These are phyloP conservation scores for Adenanthera pavonina DNA, from an alignment of 306 rosid genomes.

Conservation along the genomic window DNA sequence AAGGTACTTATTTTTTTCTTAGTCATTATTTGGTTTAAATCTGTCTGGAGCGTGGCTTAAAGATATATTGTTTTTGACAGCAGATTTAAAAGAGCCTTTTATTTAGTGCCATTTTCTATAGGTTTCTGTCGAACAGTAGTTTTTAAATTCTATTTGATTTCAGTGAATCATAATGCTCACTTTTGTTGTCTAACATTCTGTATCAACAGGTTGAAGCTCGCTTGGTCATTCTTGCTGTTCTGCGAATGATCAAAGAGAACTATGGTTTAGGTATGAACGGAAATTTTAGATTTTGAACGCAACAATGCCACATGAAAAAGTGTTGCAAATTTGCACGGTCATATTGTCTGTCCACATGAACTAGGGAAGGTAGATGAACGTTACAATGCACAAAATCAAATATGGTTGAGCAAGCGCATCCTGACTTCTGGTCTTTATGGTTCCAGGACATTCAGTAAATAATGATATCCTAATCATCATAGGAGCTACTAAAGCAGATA, in stretches of 20 bases:
- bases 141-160: constrained; percentile 31
- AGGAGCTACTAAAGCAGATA: constrained; percentile 63
- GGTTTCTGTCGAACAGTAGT: constrained; percentile 10
- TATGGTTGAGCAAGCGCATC: background rate
- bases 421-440: constrained; percentile 44
- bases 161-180: constrained; percentile 30
- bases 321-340: constrained; percentile 13
- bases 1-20: constrained; percentile 53
- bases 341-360: constrained; percentile 17
- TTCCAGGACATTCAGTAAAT: constrained; percentile 68
- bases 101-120: constrained; percentile 30
- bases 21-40: constrained; percentile 25
- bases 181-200: constrained; percentile 35
- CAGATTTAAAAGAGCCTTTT: constrained; percentile 25
- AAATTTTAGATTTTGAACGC: constrained; percentile 14
- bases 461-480: constrained; percentile 82
- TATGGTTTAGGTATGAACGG: constrained; percentile 61
- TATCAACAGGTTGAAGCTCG: constrained; percentile 91
- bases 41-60: constrained; percentile 37
- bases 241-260: constrained; percentile 92
- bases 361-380: constrained; percentile 10
- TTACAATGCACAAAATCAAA: constrained; percentile 13
- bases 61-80: constrained; percentile 1
- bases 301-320: constrained; percentile 8
- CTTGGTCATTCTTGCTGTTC: constrained; percentile 86